These are phyloP conservation scores for Apostasia shenzhenica DNA, from an alignment of 106 monocot genomes.

Conservation along the genomic window DNA sequence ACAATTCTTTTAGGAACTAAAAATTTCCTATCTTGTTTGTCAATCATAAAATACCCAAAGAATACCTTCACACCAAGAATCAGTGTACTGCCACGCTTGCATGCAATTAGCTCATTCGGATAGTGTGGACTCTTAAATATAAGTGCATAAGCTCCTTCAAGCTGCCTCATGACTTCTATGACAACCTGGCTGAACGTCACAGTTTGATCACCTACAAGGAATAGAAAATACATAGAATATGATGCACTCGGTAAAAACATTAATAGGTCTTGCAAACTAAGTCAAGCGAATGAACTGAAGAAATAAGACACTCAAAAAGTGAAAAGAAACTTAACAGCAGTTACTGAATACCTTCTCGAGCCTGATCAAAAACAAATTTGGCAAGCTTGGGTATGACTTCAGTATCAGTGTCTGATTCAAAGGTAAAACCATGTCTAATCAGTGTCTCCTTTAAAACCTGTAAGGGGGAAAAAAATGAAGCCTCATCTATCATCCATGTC, in stretches of 20 bases:
- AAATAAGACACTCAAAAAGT: too few relatives aligned
- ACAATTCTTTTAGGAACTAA: too few relatives aligned
- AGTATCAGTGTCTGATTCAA: conserved; percentile 97
- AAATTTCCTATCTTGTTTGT: not conserved
- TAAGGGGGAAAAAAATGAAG: not conserved
- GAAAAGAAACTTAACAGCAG: not conserved
- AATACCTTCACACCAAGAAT: conserved; percentile 94
- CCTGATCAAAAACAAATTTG: conserved; percentile 90
- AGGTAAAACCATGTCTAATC: conserved; percentile 82
- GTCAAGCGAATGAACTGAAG: not conserved
- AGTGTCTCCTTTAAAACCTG: conserved; percentile 95
- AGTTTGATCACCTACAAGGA: conserved; percentile 44
- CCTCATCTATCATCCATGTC: not conserved
- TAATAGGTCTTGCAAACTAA: not conserved
- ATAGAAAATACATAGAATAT: conserved; percentile 4
- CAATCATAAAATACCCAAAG: not conserved
- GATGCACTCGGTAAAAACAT: not conserved
- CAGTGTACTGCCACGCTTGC: conserved; percentile 81
- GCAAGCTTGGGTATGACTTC: conserved; percentile 99
- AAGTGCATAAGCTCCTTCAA: conserved; percentile 99
- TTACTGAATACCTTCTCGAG: conserved; percentile 53
- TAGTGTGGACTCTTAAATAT: conserved; percentile 97
- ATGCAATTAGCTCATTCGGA: conserved; percentile 95
- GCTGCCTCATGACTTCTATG: conserved; percentile 92
- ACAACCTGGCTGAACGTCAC: conserved; percentile 96